Percentiles rank a stretch among this genome's conserved stretches.
Evolutionary conservation across 805 yeast genomes (phyloP).

Genomic region (Sugiyamaella valdiviana): DNA sequence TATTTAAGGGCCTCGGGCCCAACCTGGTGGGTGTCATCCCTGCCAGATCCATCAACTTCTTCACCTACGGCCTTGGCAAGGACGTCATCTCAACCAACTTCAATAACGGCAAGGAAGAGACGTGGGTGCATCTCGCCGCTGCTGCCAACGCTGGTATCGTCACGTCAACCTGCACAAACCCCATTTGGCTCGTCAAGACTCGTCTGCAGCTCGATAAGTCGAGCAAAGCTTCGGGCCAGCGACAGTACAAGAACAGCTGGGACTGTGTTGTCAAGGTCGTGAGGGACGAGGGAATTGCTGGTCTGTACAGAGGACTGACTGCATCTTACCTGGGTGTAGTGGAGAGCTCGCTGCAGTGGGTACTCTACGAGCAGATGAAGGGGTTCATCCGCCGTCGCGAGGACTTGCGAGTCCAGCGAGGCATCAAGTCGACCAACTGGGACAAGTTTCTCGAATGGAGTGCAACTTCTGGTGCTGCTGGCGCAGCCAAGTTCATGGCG

Average conservation of each 20-base stretch:
- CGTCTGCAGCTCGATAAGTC: slow-evolving; percentile 81
- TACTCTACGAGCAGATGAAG: slow-evolving; percentile 92
- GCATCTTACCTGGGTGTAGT: slow-evolving; percentile 92
- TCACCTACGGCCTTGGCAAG: slow-evolving; percentile 93
- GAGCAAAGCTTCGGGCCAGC: slow-evolving; percentile 37
- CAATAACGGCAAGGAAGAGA: slow-evolving; percentile 68
- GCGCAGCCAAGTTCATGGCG: slow-evolving; percentile 90
- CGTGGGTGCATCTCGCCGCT: slow-evolving; percentile 78
- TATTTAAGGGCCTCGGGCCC: slow-evolving; percentile 94
- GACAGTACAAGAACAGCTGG: slow-evolving; percentile 71
- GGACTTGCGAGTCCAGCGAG: slow-evolving; percentile 35
- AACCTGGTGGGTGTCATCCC: slow-evolving; percentile 97
- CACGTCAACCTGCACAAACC: slow-evolving; percentile 94
- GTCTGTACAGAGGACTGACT: slow-evolving; percentile 83
- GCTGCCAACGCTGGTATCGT: slow-evolving; percentile 91
- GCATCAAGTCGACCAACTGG: slow-evolving; percentile 35
- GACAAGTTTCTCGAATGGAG: slow-evolving; percentile 83
- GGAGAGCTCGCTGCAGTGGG: slow-evolving; percentile 94
- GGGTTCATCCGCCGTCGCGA: slow-evolving; percentile 51
- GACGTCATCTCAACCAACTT: slow-evolving; percentile 60
- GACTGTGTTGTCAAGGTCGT: slow-evolving; percentile 73
- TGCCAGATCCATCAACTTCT: slow-evolving; percentile 92
- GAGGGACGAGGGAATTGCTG: slow-evolving; percentile 67
- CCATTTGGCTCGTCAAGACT: slow-evolving; percentile 95
- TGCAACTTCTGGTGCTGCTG: slow-evolving; percentile 96